Percentiles rank a stretch among this genome's conserved stretches.
These are phyloP conservation scores for Dendrocalamus sinicus DNA, from an alignment of 176 grass and related monocot genomes.

Conservation along the genomic window DNA sequence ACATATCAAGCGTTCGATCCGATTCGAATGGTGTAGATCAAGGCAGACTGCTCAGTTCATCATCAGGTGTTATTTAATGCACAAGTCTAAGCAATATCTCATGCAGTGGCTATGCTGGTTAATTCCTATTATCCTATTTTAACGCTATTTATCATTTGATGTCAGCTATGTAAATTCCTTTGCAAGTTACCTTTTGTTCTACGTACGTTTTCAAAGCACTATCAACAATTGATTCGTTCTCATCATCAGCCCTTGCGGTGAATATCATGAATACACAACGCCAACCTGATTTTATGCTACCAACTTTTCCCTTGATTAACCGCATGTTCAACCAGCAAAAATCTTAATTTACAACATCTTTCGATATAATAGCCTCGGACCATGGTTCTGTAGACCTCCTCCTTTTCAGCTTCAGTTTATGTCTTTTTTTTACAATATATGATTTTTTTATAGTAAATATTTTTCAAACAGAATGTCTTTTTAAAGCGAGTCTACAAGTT, in stretches of 20 bases:
- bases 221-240: conserved; percentile 88
- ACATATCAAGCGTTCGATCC: too few species aligned
- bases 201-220: conserved; percentile 94
- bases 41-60: too few species aligned
- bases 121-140: too few species aligned
- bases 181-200: conserved; percentile 73
- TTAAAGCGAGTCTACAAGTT: too few species aligned
- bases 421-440: too few species aligned
- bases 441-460: too few species aligned
- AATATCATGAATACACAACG: conserved; percentile 99
- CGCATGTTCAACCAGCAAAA: conserved; percentile 41
- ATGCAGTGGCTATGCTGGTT: too few species aligned
- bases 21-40: too few species aligned
- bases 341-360: conserved; percentile 22
- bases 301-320: conserved; percentile 96
- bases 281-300: conserved; percentile 98
- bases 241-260: conserved; percentile 86
- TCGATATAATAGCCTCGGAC: conserved; percentile 26
- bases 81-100: too few species aligned
- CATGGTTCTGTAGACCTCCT: neutral
- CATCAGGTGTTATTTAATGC: too few species aligned
- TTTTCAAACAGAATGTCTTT: too few species aligned
- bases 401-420: too few species aligned
- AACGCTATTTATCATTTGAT: neutral
- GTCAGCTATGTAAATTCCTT: conserved; percentile 26